These are phyloP conservation scores for Macrocybe gigantea DNA, from an alignment of 768 basidiomycete genomes.

Conservation along the genomic window DNA sequence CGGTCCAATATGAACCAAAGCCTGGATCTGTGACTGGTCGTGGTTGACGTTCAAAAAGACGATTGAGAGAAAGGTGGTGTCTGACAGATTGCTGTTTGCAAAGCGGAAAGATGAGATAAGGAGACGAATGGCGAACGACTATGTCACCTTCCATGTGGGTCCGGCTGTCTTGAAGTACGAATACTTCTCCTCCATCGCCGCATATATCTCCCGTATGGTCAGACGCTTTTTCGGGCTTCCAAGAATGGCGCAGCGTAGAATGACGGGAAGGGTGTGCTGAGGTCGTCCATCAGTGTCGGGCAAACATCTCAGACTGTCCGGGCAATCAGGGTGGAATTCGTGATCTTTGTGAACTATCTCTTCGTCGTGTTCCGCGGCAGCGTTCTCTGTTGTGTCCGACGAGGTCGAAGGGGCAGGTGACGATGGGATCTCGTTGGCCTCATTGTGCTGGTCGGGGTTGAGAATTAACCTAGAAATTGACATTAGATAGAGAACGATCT, in stretches of 20 bases:
- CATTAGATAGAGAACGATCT: conserved; percentile 4
- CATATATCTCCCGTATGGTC: conserved; percentile 82
- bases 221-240: conserved; percentile 70
- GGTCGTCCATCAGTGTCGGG: conserved; percentile 76
- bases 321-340: conserved; percentile 68
- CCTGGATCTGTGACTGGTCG: conserved; percentile 82
- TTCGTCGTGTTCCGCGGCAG: conserved; percentile 22
- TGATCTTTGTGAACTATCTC: conserved; percentile 24
- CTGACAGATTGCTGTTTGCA: conserved; percentile 73
- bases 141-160: conserved; percentile 75
- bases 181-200: conserved; percentile 83
- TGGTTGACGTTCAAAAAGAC: conserved; percentile 76
- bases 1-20: conserved; percentile 87
- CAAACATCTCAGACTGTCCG: conserved; percentile 70
- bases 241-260: conserved; percentile 78
- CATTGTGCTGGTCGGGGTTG: conserved; percentile 16
- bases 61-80: conserved; percentile 78
- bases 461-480: conserved; percentile 11
- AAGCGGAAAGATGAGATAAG: conserved; percentile 7
- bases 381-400: conserved; percentile 25
- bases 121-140: not conserved
- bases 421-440: conserved; percentile 27
- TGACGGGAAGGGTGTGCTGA: conserved; percentile 81
- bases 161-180: conserved; percentile 77
- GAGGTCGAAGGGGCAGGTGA: conserved; percentile 19